These are phyloP conservation scores for Clohesyomyces aquaticus DNA, from an alignment of 495 filamentous ascomycete genomes.

Conservation along the genomic window DNA sequence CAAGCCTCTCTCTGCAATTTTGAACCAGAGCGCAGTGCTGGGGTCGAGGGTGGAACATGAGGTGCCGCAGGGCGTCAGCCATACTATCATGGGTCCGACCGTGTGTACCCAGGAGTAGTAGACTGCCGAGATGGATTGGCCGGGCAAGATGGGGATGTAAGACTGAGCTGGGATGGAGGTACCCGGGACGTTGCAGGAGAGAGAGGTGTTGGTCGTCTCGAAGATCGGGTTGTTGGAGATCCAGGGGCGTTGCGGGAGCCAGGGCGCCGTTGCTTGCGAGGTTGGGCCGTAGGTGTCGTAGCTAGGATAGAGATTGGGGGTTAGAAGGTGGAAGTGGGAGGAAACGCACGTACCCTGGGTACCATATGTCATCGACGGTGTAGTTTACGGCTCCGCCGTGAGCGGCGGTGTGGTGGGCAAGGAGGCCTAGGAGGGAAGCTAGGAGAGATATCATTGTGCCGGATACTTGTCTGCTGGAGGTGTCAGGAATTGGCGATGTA, in stretches of 20 bases:
- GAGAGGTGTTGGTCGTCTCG: slow-evolving; percentile 56
- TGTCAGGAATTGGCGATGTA: background rate
- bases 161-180: slow-evolving; percentile 52
- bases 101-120: slow-evolving; percentile 63
- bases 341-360: slow-evolving; percentile 48
- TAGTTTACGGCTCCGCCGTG: slow-evolving; percentile 64
- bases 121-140: slow-evolving; percentile 54
- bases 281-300: slow-evolving; percentile 49
- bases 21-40: slow-evolving; percentile 58
- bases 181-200: slow-evolving; percentile 60
- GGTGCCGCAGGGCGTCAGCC: slow-evolving; percentile 57
- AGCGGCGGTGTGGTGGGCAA: slow-evolving; percentile 39
- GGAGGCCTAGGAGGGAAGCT: slow-evolving; percentile 11
- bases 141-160: slow-evolving; percentile 52
- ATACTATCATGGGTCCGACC: slow-evolving; percentile 61
- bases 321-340: slow-evolving; percentile 1
- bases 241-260: slow-evolving; percentile 59
- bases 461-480: background rate
- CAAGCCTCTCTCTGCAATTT: slow-evolving; percentile 32
- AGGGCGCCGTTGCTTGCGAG: slow-evolving; percentile 47
- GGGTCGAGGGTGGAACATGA: slow-evolving; percentile 55
- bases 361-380: slow-evolving; percentile 56
- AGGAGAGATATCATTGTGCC: slow-evolving; percentile 16
- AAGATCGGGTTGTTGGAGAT: slow-evolving; percentile 47
- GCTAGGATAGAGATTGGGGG: slow-evolving; percentile 27